Base-by-base conservation (phyloP, 768 basidiomycete species). In the Mycena haematopus region DNA sequence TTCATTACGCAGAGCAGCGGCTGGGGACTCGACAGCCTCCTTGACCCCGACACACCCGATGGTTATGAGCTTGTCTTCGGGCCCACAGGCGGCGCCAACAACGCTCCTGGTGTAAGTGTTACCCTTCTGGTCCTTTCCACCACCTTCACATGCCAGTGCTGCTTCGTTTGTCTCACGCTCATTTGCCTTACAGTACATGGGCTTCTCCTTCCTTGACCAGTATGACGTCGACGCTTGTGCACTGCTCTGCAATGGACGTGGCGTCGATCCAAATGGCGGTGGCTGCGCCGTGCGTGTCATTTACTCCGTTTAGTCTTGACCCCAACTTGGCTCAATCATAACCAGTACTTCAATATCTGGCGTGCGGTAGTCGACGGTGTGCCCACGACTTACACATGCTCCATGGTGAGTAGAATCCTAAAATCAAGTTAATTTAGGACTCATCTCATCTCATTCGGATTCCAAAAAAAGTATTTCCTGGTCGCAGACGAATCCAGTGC, bases 401-500 rank as follows among this genome's bases (percentile, higher is more conserved):
- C 40, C 40, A 42, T 42, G 40, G 40, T 42, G n/a, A 14, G 19
- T 36, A n/a, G n/a, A n/a, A n/a, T n/a, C n/a, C n/a, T n/a, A n/a
- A n/a, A n/a, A n/a, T n/a, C 14, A 19, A 42, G 14, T n/a, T 42
- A 6, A n/a, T n/a, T n/a, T n/a, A n/a, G n/a, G n/a, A n/a, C n/a
- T n/a, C n/a, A n/a, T n/a, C n/a, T n/a, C n/a, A n/a, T n/a, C n/a
- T n/a, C n/a, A n/a, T n/a, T n/a, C n/a, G n/a, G n/a, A n/a, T n/a
- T n/a, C n/a, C n/a, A n/a, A n/a, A n/a, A n/a, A n/a, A 6, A 66
- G 65, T 66, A 66, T 45, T 66, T 47, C 52, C 38, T 62, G 29
- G 55, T 58, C 49, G 56, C 60, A 2, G 59, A 65, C 52, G 60
- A 51, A 29, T 60, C 62, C 42, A 58, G 56, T 52, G 60, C 40